Base-by-base conservation (phyloP, 1,284 basidiomycete species). In the Malassezia brasiliensis region DNA sequence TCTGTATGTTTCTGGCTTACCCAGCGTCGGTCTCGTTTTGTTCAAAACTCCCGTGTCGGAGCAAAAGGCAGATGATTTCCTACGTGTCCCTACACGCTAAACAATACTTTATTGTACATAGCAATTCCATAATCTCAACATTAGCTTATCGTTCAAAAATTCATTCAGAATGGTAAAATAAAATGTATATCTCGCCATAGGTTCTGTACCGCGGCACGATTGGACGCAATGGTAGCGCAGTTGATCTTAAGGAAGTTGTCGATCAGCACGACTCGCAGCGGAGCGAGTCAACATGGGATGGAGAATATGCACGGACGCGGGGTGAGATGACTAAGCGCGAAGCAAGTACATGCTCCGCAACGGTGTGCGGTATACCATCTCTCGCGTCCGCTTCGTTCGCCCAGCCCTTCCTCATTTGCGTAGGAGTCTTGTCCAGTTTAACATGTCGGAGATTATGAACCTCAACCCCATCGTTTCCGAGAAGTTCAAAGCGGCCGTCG, bases 1-100 rank as follows among this genome's bases (percentile, higher is more conserved):
- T 55, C 76, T 96, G 28, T 83, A 91, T 22, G 60, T 67, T 32
- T 66, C 2, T 31, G 8, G 42, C 42, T 15, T 22, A 42, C 14
- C 20, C 14, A 47, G 45, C 7, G 59, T 65, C 17, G 67, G 64
- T 14, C 68, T 72, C 37, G 40, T 71, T 44, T 53, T 67, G 10
- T 71, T 72, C 58, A 71, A 69, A 62, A 66, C 64, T 7, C 61
- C 68, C 0, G 56, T 67, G 8, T 51, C 56, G 0, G 46, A 67
- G 14, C 69, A 72, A 56, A 52, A 61, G 49, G 63, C 65, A 19
- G 47, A 51, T 39, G 58, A 64, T 38, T 70, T 70, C 31, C 47
- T 71, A 19, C 59, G 66, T 22, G 64, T 45, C 15, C 42, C 42
- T 14, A 45, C 42, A 8, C 42, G 42, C 12, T 45, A 31, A 32